A percentile compares a stretch with the other conserved stretches of the same genome.
phyloP scores from a whole-genome alignment of 495 filamentous ascomycete genomes.

The Pseudevernia furfuracea region DNA sequence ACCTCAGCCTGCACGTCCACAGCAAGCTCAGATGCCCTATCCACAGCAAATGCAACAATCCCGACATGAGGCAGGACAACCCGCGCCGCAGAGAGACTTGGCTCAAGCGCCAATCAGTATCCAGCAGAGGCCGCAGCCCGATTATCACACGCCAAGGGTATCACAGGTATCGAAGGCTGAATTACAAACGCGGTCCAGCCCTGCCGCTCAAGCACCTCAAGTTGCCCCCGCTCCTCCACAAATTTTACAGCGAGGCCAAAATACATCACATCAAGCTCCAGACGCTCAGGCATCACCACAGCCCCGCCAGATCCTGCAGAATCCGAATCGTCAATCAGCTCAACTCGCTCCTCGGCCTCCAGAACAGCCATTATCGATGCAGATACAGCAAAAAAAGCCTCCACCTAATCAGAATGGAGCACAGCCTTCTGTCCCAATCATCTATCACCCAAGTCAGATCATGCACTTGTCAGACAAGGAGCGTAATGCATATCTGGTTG shows the following conservation, averaged over 20 bases:
- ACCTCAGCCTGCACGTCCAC: constrained; percentile 11
- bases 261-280: constrained; percentile 30
- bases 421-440: constrained; percentile 38
- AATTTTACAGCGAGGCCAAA: constrained; percentile 37
- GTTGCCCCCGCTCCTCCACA: constrained; percentile 8
- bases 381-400: constrained; percentile 24
- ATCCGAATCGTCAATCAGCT: constrained; percentile 38
- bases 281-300: constrained; percentile 23
- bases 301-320: constrained; percentile 43
- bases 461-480: constrained; percentile 69
- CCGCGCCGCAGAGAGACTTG: neutral
- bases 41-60: neutral
- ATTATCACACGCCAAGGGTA: constrained; percentile 11
- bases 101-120: constrained; percentile 9
- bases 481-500: constrained; percentile 69
- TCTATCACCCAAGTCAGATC: constrained; percentile 66
- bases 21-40: constrained; percentile 3
- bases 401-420: constrained; percentile 26
- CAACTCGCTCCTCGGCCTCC: constrained; percentile 30
- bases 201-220: constrained; percentile 8
- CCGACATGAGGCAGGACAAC: neutral
- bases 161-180: constrained; percentile 32
- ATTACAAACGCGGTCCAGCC: constrained; percentile 36
- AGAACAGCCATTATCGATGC: constrained; percentile 20
- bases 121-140: constrained; percentile 12